A percentile compares a stretch with the other conserved stretches of the same genome.
Conservation (phyloP, 192 early-diverging fungal genomes). For the Coemansia sp. region DNA sequence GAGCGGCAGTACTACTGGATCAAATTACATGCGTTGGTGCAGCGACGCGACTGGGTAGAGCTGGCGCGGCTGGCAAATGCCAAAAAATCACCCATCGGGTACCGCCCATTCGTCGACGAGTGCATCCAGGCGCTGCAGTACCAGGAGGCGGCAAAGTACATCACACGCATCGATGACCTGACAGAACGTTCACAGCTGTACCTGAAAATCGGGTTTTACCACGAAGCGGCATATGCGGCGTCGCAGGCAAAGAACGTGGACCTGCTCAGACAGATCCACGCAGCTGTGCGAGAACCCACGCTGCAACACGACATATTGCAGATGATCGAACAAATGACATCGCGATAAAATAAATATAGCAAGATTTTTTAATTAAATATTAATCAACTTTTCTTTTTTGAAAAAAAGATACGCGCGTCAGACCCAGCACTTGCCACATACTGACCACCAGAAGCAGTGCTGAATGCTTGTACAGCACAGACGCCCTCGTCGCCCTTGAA, state of each 20-base stretch:
- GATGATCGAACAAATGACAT: conserved; percentile 38
- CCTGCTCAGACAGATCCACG: conserved; percentile 57
- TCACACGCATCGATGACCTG: conserved; percentile 65
- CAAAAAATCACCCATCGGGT: conserved; percentile 81
- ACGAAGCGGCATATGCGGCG: conserved; percentile 72
- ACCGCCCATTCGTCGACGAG: conserved; percentile 76
- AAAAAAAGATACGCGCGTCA: conserved; percentile 19
- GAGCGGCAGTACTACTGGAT: conserved; percentile 91
- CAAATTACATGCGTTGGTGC: conserved; percentile 77
- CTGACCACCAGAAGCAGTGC: too few species aligned
- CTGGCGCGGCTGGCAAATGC: conserved; percentile 77
- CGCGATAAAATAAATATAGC: background rate
- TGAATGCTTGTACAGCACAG: conserved; percentile 8
- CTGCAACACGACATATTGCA: conserved; percentile 39
- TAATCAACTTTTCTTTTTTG: background rate
- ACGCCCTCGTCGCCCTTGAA: conserved; percentile 50
- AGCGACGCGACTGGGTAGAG: conserved; percentile 81
- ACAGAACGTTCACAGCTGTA: conserved; percentile 61
- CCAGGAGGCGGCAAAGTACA: conserved; percentile 75
- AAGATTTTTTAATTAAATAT: background rate
- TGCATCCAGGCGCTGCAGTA: conserved; percentile 74
- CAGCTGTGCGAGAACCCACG: conserved; percentile 13
- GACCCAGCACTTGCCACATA: conserved; percentile 33
- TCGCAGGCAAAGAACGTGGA: conserved; percentile 63
- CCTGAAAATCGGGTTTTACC: conserved; percentile 70